Evolutionary conservation across 495 filamentous ascomycete species (phyloP).

Genomic region (Penicillium ucsense): DNA sequence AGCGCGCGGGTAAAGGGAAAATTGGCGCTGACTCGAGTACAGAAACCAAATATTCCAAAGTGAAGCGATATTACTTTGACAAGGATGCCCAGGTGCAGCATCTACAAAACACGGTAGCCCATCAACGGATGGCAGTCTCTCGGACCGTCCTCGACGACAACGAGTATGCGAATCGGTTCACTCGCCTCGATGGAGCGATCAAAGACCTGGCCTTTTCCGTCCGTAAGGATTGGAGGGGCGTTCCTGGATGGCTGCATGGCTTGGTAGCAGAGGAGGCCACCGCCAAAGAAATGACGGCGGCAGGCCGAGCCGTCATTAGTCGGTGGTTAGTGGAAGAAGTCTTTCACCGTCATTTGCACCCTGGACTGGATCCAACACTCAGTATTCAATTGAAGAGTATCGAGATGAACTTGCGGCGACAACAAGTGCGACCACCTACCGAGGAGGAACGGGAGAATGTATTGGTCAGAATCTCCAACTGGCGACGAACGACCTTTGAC

Average conservation of each 20-base stretch:
- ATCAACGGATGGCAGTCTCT: constrained; percentile 89
- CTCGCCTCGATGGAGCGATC: constrained; percentile 86
- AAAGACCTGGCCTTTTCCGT: constrained; percentile 92
- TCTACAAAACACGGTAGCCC: constrained; percentile 90
- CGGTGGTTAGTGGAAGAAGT: constrained; percentile 88
- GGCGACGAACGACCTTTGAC: constrained; percentile 89
- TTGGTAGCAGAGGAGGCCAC: constrained; percentile 79
- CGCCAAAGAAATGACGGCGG: constrained; percentile 88
- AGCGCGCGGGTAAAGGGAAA: not conserved
- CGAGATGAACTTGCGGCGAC: constrained; percentile 76
- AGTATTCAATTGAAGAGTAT: constrained; percentile 74
- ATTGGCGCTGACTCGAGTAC: not conserved
- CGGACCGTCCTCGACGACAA: constrained; percentile 93
- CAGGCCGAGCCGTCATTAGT: constrained; percentile 83
- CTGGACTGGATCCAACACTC: constrained; percentile 63
- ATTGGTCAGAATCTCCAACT: constrained; percentile 77
- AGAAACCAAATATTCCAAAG: constrained; percentile 96
- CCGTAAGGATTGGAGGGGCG: constrained; percentile 77
- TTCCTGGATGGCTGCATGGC: constrained; percentile 69
- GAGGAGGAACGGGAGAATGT: constrained; percentile 86
- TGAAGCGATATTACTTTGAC: constrained; percentile 95
- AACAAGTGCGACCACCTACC: constrained; percentile 56
- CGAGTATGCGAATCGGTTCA: constrained; percentile 85
- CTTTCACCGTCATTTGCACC: constrained; percentile 87
- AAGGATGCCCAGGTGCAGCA: constrained; percentile 88